Evolutionary conservation across 805 yeast genomes (phyloP), one percentile per base, ranked within the genome.

Genomic region (Teunomyces pallodes): DNA sequence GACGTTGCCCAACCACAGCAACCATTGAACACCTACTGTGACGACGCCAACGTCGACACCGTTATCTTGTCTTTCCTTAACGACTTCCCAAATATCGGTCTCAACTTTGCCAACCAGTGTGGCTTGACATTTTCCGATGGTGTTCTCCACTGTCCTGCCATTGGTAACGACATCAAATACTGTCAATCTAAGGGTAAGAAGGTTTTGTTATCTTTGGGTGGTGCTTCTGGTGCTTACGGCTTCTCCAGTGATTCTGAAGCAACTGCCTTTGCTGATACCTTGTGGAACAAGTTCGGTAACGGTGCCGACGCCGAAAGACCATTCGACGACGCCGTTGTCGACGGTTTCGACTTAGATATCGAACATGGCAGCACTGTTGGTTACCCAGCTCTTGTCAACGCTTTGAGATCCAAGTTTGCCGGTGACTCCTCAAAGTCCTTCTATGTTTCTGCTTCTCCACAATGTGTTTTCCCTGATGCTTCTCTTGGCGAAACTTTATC

Each of bases 101-200:
- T 52, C 36, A 46, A 46, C 49, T 42, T 46, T 33, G 47, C 51
- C 38, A 48, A 48, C 36, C 39, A 24, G 12, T 47, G 50, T 36
- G 50, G 50, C 12, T 12, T 16, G 27, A 45, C 47, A 7, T 39
- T 31, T 30, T 9, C 20, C 1, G 20, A 29, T 26, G 46, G 46
- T 28, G 62, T 72, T 1, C 40, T 44, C 20, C 47, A 44, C 50
- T 47, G 50, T 16, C 53, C 63, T 16, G 44, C 54, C 9, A 62
- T 67, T 48, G 89, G 77, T 27, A 69, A 72, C 36, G 92, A 87
- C 55, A 89, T 90, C 52, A 58, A 73, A 48, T 74, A 82, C 5
- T 90, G 97, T 70, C 97, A 90, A 69, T 32, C 55, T 4, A 54
- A 54, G 29, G 96, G 96, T 44, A 86, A 86, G 57, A 84, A 83